These are phyloP conservation scores for Phytophthora sansomeana DNA, from an alignment of 352 stramenopile species.

Conservation along the genomic window DNA sequence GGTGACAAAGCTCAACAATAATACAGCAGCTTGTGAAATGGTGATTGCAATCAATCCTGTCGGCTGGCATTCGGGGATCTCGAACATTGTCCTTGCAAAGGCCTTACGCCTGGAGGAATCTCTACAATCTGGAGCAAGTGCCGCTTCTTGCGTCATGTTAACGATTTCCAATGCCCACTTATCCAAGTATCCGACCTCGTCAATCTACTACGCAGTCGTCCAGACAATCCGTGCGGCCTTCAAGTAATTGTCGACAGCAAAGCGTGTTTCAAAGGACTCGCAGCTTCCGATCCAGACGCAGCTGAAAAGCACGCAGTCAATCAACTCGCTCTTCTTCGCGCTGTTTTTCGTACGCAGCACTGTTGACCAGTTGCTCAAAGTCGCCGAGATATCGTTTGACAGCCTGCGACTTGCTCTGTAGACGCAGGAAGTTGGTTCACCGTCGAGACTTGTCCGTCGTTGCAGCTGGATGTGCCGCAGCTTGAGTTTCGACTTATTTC, in stretches of 20 bases:
- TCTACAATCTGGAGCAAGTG: slow-evolving; percentile 46
- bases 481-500: slow-evolving; percentile 22
- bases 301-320: slow-evolving; percentile 39
- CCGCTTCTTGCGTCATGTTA: slow-evolving; percentile 54
- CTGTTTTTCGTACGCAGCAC: too few relatives aligned
- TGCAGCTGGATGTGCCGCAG: too few relatives aligned
- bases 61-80: slow-evolving; percentile 45
- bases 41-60: too few relatives aligned
- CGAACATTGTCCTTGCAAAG: slow-evolving; percentile 44
- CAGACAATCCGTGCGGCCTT: slow-evolving; percentile 59
- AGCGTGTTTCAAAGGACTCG: slow-evolving; percentile 53
- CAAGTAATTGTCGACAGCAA: slow-evolving; percentile 62
- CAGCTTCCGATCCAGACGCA: slow-evolving; percentile 41
- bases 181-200: slow-evolving; percentile 39
- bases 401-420: slow-evolving; percentile 54
- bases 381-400: slow-evolving; percentile 66
- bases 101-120: slow-evolving; percentile 39
- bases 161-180: slow-evolving; percentile 49
- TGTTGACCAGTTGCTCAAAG: slow-evolving; percentile 63
- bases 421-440: slow-evolving; percentile 16
- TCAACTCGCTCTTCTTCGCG: too few relatives aligned
- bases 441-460: slow-evolving; percentile 16
- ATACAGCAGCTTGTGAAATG: slow-evolving; percentile 6
- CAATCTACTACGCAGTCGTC: slow-evolving; percentile 37
- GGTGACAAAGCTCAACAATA: slow-evolving; percentile 8